phyloP scores from a whole-genome alignment of 2,329 filamentous ascomycete species.

The Ampelomyces quisqualis region DNA sequence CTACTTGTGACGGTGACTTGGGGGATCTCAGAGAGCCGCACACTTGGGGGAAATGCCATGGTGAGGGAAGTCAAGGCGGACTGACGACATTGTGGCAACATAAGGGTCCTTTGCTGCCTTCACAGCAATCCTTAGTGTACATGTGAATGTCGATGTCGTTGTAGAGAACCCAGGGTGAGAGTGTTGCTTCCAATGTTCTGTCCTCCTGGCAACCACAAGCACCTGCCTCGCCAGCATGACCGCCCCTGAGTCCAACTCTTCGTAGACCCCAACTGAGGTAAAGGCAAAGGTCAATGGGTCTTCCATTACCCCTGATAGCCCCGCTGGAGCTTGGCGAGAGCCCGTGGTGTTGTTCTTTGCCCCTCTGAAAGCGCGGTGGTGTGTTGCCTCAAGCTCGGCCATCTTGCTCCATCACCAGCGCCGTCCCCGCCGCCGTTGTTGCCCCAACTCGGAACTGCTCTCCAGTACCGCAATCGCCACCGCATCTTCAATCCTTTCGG shows the following conservation, averaged over 20 bases:
- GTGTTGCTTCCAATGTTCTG: conserved; percentile 1
- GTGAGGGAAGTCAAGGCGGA: background rate
- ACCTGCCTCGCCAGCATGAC: conserved; percentile 1
- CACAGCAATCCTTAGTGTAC: background rate
- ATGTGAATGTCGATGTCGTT: conserved; percentile 5
- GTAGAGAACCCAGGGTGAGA: conserved; percentile 1
- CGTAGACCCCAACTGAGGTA: background rate
- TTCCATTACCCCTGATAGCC: conserved; percentile 1
- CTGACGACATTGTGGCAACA: background rate
- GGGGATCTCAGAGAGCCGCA: background rate
- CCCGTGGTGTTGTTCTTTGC: background rate
- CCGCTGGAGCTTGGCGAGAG: background rate
- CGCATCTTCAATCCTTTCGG: no score
- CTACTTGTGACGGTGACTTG: no score
- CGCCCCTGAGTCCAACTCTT: background rate
- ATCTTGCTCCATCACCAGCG: background rate
- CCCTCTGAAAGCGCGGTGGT: background rate
- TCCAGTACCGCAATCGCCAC: no score
- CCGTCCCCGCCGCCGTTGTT: background rate
- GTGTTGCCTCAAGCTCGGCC: conserved; percentile 4
- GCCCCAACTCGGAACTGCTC: background rate
- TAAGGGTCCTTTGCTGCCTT: background rate
- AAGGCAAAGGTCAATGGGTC: background rate
- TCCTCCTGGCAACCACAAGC: conserved; percentile 1
- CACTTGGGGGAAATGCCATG: no score